Percentiles rank a stretch among this genome's conserved stretches.
Evolutionary conservation across 1,284 basidiomycete species (phyloP).

Genomic region (Melampsora abietis-canadensis): DNA sequence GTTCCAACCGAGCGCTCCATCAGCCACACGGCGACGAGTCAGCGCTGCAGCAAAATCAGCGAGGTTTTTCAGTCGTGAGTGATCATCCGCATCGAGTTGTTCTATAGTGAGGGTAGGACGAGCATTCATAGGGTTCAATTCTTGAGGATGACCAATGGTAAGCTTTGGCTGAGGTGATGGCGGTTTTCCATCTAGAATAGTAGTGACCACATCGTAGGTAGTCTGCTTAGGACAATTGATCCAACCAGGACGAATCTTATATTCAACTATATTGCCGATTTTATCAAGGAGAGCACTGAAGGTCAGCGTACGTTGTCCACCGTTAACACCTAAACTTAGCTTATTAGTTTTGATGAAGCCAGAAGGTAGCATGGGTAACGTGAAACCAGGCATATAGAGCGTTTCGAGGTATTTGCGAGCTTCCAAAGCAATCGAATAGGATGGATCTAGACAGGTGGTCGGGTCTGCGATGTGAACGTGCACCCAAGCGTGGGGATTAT

Average conservation of each 20-base stretch:
- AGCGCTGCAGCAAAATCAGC: slow-evolving; percentile 14
- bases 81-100: slow-evolving; percentile 26
- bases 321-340: slow-evolving; percentile 62
- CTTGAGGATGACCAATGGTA: slow-evolving; percentile 49
- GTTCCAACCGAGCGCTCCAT: slow-evolving; percentile 51
- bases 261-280: slow-evolving; percentile 67
- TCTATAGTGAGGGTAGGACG: slow-evolving; percentile 10
- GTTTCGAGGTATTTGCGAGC: slow-evolving; percentile 62
- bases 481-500: slow-evolving; percentile 64
- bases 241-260: slow-evolving; percentile 67
- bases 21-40: slow-evolving; percentile 31
- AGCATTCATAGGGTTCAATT: neutral
- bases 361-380: slow-evolving; percentile 69
- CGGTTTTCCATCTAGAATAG: slow-evolving; percentile 56
- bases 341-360: slow-evolving; percentile 52
- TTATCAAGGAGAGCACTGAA: slow-evolving; percentile 73
- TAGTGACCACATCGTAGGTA: slow-evolving; percentile 70
- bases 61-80: slow-evolving; percentile 10
- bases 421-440: slow-evolving; percentile 61
- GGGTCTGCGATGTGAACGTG: slow-evolving; percentile 94
- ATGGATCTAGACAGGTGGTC: slow-evolving; percentile 70
- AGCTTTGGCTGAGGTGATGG: slow-evolving; percentile 45
- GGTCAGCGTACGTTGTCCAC: slow-evolving; percentile 61
- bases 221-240: slow-evolving; percentile 67
- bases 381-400: slow-evolving; percentile 65